Base-by-base conservation (phyloP, 805 yeast species). In the Kregervanrija fluxuum region DNA sequence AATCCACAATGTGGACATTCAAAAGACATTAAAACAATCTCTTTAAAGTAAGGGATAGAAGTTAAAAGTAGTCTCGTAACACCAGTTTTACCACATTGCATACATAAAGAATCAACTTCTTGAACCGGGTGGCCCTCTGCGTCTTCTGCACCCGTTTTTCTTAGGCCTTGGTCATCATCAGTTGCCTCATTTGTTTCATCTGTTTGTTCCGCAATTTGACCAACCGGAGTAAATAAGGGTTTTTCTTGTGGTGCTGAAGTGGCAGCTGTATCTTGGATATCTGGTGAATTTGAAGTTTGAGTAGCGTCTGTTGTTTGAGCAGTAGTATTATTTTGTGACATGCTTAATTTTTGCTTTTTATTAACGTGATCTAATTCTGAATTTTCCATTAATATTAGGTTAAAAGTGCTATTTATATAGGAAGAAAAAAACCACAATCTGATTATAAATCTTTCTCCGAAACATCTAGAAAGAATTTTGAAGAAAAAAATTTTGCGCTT, bases 1-100 rank as follows among this genome's bases (percentile, higher is more conserved):
- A 87, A 79, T 1, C 87, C 86, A 70, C 99, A 93, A 65, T 90
- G 97, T 28, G 93, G 91, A 66, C 99, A 93, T 53, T 82, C 86
- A 64, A 93, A 93, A 1, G 97, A 89, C 95, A 93, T 91, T 46
- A 93, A 63, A 42, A 93, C 85, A 42, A 93, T 79, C 63, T 93
- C 97, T 51, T 90, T 73, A 68, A 93, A 93, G 57, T 71, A 88
- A 14, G 99, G 99, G 55, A 93, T 93, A 43, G 80, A 73, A 11
- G 99, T 93, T 56, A 93, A 70, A 37, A 93, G 70, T 62, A 93
- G 64, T 53, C 95, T 70, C 4, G 99, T 93, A 43, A 71, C 71
- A 47, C 99, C 99, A 46, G 79, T 75, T 53, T 91, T 70, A 50
- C 82, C 85, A 66, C 99, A 93, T 70, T 86, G 87, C 96, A 93